phyloP scores from a whole-genome alignment of 2,329 filamentous ascomycete genomes.

The Colletotrichum acutatum region DNA sequence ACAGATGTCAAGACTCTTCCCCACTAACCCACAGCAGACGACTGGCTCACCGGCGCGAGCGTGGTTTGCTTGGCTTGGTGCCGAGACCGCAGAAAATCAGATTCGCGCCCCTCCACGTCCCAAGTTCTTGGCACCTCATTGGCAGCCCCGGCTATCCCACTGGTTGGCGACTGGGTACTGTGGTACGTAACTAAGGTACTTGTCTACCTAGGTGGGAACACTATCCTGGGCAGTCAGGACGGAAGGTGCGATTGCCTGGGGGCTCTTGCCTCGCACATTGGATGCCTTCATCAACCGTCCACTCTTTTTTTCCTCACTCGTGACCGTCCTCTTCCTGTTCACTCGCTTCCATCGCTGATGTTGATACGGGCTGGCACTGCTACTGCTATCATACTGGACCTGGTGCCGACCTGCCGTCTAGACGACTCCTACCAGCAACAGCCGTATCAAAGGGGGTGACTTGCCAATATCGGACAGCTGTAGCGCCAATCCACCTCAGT shows the following conservation, averaged over 20 bases:
- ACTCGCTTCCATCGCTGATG: background rate
- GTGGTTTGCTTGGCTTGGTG: slow-evolving; percentile 19
- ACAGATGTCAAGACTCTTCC: background rate
- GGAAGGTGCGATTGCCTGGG: background rate
- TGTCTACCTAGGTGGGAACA: too few relatives aligned
- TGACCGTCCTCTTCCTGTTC: background rate
- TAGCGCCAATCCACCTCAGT: background rate
- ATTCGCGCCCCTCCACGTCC: slow-evolving; percentile 3
- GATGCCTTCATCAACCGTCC: background rate
- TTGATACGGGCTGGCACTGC: background rate
- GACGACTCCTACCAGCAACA: background rate
- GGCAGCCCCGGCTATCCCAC: background rate
- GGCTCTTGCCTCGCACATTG: background rate
- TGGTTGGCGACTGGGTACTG: background rate
- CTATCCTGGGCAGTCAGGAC: background rate
- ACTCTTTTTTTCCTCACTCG: background rate
- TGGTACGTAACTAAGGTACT: background rate
- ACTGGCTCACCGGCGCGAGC: slow-evolving; percentile 17
- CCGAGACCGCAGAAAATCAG: slow-evolving; percentile 32
- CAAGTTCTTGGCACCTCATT: slow-evolving; percentile 13
- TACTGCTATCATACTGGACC: background rate
- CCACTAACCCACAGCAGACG: slow-evolving; percentile 11
- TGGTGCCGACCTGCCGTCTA: slow-evolving; percentile 1
- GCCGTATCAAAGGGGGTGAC: background rate
- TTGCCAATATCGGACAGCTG: background rate